These are phyloP conservation scores for Rhizopus arrhizus DNA, from an alignment of 371 early-diverging fungal species.

Conservation along the genomic window DNA sequence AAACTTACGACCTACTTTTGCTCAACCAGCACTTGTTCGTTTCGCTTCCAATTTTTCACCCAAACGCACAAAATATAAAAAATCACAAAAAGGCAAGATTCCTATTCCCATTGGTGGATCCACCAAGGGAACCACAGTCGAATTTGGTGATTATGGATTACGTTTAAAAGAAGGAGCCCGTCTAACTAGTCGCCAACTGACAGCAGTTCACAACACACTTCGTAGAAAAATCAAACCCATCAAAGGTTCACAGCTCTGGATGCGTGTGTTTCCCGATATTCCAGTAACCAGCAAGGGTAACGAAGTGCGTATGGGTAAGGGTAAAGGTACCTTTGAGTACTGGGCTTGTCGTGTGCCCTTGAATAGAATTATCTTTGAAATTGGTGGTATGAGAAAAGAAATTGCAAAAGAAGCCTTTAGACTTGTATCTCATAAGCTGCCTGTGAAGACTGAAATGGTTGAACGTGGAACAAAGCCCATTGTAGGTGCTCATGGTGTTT, in stretches of 20 bases:
- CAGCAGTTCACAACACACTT: constrained; percentile 75
- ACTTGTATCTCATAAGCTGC: constrained; percentile 69
- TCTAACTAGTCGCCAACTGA: constrained; percentile 81
- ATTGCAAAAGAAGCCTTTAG: constrained; percentile 82
- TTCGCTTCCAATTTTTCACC: constrained; percentile 75
- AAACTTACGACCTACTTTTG: constrained; percentile 11
- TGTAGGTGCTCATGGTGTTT: constrained; percentile 9
- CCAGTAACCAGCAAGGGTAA: constrained; percentile 92
- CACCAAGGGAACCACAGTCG: constrained; percentile 83
- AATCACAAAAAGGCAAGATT: constrained; percentile 88
- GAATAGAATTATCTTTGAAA: constrained; percentile 87
- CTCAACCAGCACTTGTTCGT: constrained; percentile 30
- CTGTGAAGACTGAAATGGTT: constrained; percentile 78
- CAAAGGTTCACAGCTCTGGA: constrained; percentile 86
- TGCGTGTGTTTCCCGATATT: constrained; percentile 90
- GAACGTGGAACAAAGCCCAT: constrained; percentile 60
- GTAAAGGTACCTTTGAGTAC: constrained; percentile 93
- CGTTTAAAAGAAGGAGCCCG: constrained; percentile 84
- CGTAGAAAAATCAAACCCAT: constrained; percentile 82
- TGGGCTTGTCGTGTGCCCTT: constrained; percentile 90
- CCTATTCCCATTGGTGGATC: constrained; percentile 82
- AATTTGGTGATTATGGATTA: constrained; percentile 89
- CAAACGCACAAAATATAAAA: constrained; percentile 78
- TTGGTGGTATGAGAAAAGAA: constrained; percentile 75
- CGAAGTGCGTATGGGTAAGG: constrained; percentile 96